Evolutionary conservation across 106 monocot genomes (phyloP).

Genomic region (Dioscorea dumetorum): DNA sequence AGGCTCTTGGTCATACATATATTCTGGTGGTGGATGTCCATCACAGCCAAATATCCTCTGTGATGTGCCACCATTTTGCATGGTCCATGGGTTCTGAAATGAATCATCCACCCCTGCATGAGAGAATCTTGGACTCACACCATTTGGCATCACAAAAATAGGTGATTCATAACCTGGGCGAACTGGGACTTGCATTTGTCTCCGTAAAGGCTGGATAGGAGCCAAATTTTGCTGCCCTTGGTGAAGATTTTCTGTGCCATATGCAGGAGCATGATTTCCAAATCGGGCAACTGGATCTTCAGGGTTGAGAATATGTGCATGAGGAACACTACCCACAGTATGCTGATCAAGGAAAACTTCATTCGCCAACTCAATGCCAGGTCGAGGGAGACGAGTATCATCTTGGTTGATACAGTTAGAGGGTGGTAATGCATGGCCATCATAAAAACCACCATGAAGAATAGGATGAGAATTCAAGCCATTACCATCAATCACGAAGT

Average conservation of each 20-base stretch:
- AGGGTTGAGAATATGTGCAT: conserved; percentile 8
- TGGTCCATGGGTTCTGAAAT: conserved; percentile 29
- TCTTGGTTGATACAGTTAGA: conserved; percentile 15
- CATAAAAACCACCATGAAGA: conserved; percentile 28
- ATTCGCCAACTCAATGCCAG: conserved; percentile 11
- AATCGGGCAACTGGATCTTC: conserved; percentile 23
- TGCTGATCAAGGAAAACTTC: conserved; percentile 35
- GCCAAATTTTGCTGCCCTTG: conserved; percentile 38
- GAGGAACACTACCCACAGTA: conserved; percentile 17
- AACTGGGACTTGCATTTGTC: conserved; percentile 27
- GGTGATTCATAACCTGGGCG: conserved; percentile 34
- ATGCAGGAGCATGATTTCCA: conserved; percentile 36
- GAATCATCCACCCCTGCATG: conserved; percentile 28
- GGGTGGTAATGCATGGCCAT: conserved; percentile 13
- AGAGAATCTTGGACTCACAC: conserved; percentile 26
- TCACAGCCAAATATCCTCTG: conserved; percentile 31
- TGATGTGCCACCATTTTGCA: conserved; percentile 13
- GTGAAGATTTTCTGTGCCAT: conserved; percentile 42
- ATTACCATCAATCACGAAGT: conserved; percentile 31
- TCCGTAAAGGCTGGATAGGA: conserved; percentile 39
- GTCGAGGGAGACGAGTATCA: conserved; percentile 18
- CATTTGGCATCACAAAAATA: conserved; percentile 25
- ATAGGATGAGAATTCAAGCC: conserved; percentile 16
- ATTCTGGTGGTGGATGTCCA: not conserved
- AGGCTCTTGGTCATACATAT: too few relatives aligned